Evolutionary conservation across 228 moss, liverwort and hornwort genomes (phyloP).

Genomic region (Sphagnum fallax): DNA sequence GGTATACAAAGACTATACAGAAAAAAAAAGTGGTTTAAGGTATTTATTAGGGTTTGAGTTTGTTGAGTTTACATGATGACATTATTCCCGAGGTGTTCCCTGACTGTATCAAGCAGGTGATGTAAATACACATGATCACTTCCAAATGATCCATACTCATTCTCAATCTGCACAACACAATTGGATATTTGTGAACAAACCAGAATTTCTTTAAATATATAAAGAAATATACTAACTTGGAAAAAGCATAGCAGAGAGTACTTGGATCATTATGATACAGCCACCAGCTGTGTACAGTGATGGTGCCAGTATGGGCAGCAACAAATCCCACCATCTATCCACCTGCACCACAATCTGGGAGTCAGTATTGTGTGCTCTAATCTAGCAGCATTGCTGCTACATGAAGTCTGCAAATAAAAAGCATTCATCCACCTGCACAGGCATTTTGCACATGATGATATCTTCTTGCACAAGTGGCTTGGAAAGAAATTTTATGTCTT

Average conservation of each 20-base stretch:
- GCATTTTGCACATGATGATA: background rate
- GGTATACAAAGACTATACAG: no score
- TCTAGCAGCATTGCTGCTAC: no score
- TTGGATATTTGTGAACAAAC: background rate
- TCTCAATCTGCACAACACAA: constrained; percentile 24
- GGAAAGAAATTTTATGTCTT: no score
- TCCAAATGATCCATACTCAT: constrained; percentile 63
- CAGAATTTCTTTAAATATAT: background rate
- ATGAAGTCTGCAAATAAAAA: no score
- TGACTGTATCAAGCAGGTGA: constrained; percentile 58
- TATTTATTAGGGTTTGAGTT: background rate
- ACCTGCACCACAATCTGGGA: constrained; percentile 31
- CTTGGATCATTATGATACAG: constrained; percentile 37
- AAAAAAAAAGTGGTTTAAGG: no score
- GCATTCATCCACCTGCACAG: background rate
- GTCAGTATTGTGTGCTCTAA: no score
- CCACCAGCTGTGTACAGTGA: constrained; percentile 27
- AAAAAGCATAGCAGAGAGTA: background rate
- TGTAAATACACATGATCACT: constrained; percentile 57
- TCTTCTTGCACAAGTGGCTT: no score
- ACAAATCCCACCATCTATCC: constrained; percentile 55
- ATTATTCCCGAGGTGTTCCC: constrained; percentile 49
- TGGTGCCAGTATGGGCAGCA: constrained; percentile 23
- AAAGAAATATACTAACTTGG: no score
- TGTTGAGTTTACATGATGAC: constrained; percentile 54